Percentiles rank a stretch among this genome's conserved stretches.
phyloP scores from a whole-genome alignment of 139 green algal genomes.

The Tetradesmus obliquus region DNA sequence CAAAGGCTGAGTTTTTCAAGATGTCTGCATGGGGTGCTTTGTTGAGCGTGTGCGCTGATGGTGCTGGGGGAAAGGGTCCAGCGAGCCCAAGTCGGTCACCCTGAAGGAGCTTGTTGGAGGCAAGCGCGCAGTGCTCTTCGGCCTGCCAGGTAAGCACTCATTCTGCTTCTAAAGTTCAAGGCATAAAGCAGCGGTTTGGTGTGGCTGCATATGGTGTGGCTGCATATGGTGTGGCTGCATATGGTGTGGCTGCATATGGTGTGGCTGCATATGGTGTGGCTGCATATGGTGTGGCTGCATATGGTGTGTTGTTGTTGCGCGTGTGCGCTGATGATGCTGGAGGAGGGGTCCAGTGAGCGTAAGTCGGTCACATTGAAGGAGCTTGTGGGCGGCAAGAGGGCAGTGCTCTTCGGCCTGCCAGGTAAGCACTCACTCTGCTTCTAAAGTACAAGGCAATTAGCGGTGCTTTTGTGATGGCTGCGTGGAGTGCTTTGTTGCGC shows the following conservation, averaged over 20 bases:
- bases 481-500: no score
- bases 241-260: background rate
- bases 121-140: conserved; percentile 48
- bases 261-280: background rate
- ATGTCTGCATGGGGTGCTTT: no score
- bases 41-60: background rate
- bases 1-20: no score
- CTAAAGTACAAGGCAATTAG: no score
- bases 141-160: conserved; percentile 40
- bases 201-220: background rate
- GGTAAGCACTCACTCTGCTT: background rate
- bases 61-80: conserved; percentile 28
- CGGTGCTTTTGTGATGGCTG: background rate
- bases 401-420: conserved; percentile 44
- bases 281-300: background rate
- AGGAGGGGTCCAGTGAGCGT: conserved; percentile 31
- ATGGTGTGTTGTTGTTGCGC: no score
- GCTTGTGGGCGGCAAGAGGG: conserved; percentile 46
- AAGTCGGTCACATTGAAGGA: conserved; percentile 10
- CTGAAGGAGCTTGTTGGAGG: conserved; percentile 32
- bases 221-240: background rate
- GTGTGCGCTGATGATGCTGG: conserved; percentile 18
- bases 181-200: background rate
- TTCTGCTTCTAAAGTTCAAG: no score
- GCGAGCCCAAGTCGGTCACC: background rate